Conservation (phyloP, 768 basidiomycete genomes). For the Lenzites betulinus region DNA sequence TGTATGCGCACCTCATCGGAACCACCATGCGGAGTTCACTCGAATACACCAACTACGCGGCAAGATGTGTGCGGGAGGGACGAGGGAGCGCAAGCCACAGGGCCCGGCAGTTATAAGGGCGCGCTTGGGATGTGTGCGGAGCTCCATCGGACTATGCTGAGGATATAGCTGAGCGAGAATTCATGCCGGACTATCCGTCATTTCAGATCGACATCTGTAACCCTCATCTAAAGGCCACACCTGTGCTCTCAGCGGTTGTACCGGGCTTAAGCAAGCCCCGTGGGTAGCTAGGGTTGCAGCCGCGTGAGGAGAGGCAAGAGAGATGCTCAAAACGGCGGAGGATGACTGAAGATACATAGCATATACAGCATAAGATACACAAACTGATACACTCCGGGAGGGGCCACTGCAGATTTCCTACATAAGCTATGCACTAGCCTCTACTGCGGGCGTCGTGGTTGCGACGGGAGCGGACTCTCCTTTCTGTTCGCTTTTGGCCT, state of each 20-base stretch:
- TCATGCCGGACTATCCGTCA: conserved; percentile 3
- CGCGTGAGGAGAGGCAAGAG: too few species aligned
- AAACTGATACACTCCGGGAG: conserved; percentile 3
- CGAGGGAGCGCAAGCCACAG: background rate
- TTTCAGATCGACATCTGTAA: background rate
- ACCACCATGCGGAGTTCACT: conserved; percentile 3
- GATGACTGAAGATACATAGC: background rate
- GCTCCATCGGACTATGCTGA: conserved; percentile 17
- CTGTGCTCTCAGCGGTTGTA: background rate
- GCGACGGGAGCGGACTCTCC: conserved; percentile 1
- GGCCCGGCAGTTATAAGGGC: conserved; percentile 1
- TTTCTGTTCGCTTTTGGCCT: conserved; percentile 10
- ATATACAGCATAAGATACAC: conserved; percentile 16
- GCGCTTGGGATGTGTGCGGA: conserved; percentile 10
- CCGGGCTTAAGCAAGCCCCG: background rate
- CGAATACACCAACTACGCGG: background rate
- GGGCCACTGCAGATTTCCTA: background rate
- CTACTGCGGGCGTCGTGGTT: conserved; percentile 2
- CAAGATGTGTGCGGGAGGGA: background rate
- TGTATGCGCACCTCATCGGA: background rate
- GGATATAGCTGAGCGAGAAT: conserved; percentile 9
- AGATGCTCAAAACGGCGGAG: too few species aligned
- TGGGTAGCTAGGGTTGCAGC: background rate
- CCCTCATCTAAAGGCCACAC: background rate
- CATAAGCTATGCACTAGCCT: conserved; percentile 11